Base-by-base conservation (phyloP, 1,284 basidiomycete genomes). In the Taiwanofungus camphoratus region DNA sequence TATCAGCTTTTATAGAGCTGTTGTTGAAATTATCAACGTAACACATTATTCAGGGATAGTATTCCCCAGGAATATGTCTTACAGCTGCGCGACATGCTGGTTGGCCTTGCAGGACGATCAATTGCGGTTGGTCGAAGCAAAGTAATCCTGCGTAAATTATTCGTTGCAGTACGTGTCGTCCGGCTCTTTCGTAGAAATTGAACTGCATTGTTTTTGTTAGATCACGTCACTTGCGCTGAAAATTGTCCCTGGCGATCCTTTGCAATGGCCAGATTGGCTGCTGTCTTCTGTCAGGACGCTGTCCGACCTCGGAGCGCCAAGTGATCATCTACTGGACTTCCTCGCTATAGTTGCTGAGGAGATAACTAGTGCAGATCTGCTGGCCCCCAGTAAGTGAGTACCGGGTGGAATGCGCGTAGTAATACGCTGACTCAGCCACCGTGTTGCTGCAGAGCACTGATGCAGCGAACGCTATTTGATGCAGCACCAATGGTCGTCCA, bases 281-380 rank as follows among this genome's bases (percentile, higher is more conserved):
- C 58, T 80, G 11, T 67, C 69, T 0, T 76, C 75, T 23, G 68
- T 85, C 11, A 70, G 74, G 2, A 64, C 69, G 1, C 69, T 90
- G 42, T 84, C 80, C 1, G 66, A 64, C 6, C 69, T 70, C 5
- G 77, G 82, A 15, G 74, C 74, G 0, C 60, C 74, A 3, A 63
- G 71, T 1, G 79, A 81, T 46, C 61, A 74, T 41, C 61, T 87
- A 21, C 72, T 91, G 33, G 87, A 92, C 52, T 91, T 91, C 64
- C 68, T 91, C 21, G 73, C 79, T n/a, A 92, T 92, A 44, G 82
- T 78, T 0, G 86, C 87, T 1, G 88, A 93, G 57, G 91, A 94
- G 58, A 72, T 89, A 11, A 71, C 73, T 12, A 74, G 76, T 24
- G 84, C 87, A 5, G 87, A 89, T 60, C 63, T 94, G 41, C 62